Conservation (phyloP, 371 early-diverging fungal genomes). For the Mortierella sp. region DNA sequence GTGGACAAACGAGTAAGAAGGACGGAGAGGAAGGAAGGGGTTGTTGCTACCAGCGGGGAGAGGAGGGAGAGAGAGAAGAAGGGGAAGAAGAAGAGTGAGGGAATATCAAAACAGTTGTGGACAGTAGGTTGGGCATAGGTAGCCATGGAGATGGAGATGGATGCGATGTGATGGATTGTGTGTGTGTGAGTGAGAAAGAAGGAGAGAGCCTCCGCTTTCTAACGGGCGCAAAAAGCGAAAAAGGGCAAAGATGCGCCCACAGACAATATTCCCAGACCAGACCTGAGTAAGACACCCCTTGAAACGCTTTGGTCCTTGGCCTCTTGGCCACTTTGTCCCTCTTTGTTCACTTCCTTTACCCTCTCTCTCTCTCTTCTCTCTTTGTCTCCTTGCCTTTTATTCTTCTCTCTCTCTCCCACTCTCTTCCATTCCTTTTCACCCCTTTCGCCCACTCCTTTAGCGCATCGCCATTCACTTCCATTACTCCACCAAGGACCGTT, state of each 20-base stretch:
- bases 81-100: not conserved
- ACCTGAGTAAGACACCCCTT: not conserved
- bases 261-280: not conserved
- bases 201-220: not conserved
- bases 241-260: not conserved
- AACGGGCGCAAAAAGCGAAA: not conserved
- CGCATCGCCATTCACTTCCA: slow-evolving; percentile 1
- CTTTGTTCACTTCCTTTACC: not conserved
- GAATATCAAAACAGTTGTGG: not conserved
- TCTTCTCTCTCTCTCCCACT: not conserved
- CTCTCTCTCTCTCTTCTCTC: not conserved
- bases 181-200: not conserved
- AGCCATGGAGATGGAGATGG: not conserved
- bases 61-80: too few relatives aligned
- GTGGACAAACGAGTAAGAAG: not conserved
- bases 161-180: not conserved
- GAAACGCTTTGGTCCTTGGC: not conserved
- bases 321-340: not conserved
- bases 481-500: not conserved
- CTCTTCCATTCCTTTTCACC: not conserved
- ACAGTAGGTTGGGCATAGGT: not conserved
- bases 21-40: not conserved
- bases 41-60: not conserved
- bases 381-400: too few relatives aligned
- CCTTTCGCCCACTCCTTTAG: not conserved